phyloP scores from a whole-genome alignment of 192 early-diverging fungal genomes.

The Linnemannia schmuckeri region DNA sequence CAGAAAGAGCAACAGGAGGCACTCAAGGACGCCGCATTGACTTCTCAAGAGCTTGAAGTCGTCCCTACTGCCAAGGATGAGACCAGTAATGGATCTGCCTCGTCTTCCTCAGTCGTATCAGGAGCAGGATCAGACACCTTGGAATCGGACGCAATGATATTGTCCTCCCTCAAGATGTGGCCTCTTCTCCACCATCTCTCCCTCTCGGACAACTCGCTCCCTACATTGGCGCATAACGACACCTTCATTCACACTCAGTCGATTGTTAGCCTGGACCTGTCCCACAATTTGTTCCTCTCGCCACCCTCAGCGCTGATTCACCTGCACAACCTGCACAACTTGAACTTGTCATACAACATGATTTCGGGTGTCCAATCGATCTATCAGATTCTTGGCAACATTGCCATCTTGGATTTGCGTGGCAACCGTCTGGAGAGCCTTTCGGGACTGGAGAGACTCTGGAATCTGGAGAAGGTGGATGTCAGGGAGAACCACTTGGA shows the following conservation, averaged over 20 bases:
- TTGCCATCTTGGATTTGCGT: slow-evolving; percentile 62
- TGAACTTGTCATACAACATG: slow-evolving; percentile 73
- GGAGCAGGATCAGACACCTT: neutral
- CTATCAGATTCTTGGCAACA: slow-evolving; percentile 66
- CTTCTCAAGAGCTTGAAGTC: slow-evolving; percentile 1
- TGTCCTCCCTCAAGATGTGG: slow-evolving; percentile 56
- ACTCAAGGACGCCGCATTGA: slow-evolving; percentile 36
- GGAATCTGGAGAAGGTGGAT: slow-evolving; percentile 68
- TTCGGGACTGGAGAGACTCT: slow-evolving; percentile 68
- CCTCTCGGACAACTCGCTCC: slow-evolving; percentile 65
- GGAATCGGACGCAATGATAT: slow-evolving; percentile 28
- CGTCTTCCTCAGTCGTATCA: neutral
- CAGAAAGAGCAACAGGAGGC: slow-evolving; percentile 51
- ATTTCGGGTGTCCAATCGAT: slow-evolving; percentile 64
- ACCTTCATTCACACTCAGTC: slow-evolving; percentile 56
- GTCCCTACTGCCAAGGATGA: slow-evolving; percentile 1
- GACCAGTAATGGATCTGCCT: neutral
- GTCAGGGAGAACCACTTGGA: slow-evolving; percentile 66
- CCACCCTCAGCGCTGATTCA: slow-evolving; percentile 60
- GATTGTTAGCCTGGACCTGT: slow-evolving; percentile 63
- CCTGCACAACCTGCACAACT: slow-evolving; percentile 61
- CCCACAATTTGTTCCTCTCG: slow-evolving; percentile 64
- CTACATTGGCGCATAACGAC: slow-evolving; percentile 51
- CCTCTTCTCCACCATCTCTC: slow-evolving; percentile 57
- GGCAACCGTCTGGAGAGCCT: slow-evolving; percentile 66